phyloP scores from a whole-genome alignment of 83 land plant genomes.

The Picea abies region DNA sequence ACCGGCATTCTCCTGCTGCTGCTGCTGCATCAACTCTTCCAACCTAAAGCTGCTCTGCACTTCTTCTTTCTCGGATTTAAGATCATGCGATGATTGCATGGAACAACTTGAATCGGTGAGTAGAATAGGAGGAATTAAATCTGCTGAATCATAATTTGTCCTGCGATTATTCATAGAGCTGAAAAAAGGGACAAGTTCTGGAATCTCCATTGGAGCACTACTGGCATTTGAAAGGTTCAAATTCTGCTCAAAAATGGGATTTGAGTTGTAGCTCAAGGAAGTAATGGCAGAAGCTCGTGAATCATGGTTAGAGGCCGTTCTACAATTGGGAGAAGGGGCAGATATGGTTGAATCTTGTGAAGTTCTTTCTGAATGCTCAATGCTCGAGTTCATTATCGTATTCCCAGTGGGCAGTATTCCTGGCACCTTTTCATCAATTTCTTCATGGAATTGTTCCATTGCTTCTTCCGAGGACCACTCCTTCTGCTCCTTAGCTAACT shows the following conservation, averaged over 20 bases:
- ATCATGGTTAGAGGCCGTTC: not conserved
- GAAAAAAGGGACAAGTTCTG: conserved; percentile 3
- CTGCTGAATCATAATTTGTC: not conserved
- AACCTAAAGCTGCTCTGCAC: conserved; percentile 3
- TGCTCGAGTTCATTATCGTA: not conserved
- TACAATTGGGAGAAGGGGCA: conserved; percentile 2
- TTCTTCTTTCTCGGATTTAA: conserved; percentile 6
- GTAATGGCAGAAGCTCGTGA: not conserved
- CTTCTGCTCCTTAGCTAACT: conserved; percentile 14
- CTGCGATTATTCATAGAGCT: conserved; percentile 7
- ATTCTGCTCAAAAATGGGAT: not conserved
- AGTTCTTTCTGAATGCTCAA: conserved; percentile 15
- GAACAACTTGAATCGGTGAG: conserved; percentile 16
- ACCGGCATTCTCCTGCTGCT: not conserved
- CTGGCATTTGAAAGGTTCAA: conserved; percentile 4
- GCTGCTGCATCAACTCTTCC: conserved; percentile 9
- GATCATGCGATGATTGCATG: not conserved
- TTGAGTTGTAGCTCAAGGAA: conserved; percentile 9
- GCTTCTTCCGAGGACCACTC: conserved; percentile 11
- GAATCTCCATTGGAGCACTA: not conserved
- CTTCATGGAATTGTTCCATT: conserved; percentile 6
- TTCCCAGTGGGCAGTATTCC: not conserved
- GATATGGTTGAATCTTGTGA: conserved; percentile 12
- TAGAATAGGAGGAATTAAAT: not conserved
- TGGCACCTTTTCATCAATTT: conserved; percentile 1